Conservation (phyloP, 371 early-diverging fungal species). For the Choanephora cucurbitarum region DNA sequence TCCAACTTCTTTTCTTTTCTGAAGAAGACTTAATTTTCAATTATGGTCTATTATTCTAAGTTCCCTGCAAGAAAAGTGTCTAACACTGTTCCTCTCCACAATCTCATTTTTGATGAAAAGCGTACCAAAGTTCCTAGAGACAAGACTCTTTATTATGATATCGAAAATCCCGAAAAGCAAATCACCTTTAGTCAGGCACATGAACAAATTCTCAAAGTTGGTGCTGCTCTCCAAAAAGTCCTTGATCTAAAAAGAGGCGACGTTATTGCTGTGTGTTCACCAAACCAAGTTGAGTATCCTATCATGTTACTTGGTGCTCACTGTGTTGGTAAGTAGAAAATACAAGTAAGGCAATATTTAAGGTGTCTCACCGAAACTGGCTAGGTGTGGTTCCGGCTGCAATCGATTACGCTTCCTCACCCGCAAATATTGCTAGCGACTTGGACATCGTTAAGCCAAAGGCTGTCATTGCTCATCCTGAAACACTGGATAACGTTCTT, state of each 20-base stretch:
- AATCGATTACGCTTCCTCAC: constrained; percentile 56
- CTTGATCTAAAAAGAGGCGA: neutral
- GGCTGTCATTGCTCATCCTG: constrained; percentile 26
- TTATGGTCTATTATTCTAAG: neutral
- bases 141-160: neutral
- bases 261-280: neutral
- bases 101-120: neutral
- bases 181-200: neutral
- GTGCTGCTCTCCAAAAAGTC: neutral
- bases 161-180: neutral
- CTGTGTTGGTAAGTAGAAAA: neutral
- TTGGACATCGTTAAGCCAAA: constrained; percentile 63
- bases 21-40: neutral
- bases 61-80: neutral
- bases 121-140: neutral
- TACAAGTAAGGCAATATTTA: neutral
- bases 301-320: constrained; percentile 1
- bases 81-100: neutral
- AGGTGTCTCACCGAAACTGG: neutral
- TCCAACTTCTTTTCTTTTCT: too few relatives aligned
- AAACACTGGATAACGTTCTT: constrained; percentile 39
- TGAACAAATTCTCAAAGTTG: neutral
- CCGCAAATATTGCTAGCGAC: constrained; percentile 64
- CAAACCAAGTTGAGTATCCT: neutral
- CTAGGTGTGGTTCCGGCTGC: constrained; percentile 64